phyloP scores from a whole-genome alignment of 495 filamentous ascomycete genomes.

The Hypomontagnella submonticulosa region DNA sequence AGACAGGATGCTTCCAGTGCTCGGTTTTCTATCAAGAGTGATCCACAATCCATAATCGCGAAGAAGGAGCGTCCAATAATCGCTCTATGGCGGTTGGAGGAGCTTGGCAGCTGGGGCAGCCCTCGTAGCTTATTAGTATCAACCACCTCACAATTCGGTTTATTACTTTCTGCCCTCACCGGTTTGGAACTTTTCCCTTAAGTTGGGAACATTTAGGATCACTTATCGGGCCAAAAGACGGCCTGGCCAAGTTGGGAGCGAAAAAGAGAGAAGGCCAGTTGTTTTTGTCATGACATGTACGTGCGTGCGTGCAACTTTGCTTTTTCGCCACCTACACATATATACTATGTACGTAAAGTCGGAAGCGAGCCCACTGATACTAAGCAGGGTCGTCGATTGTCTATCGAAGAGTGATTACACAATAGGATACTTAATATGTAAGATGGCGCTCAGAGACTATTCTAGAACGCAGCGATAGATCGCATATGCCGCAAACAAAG shows the following conservation, averaged over 20 bases:
- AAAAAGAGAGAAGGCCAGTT: slow-evolving; percentile 16
- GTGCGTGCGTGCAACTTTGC: slow-evolving; percentile 18
- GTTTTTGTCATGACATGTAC: slow-evolving; percentile 19
- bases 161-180: slow-evolving; percentile 10
- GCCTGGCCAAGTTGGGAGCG: slow-evolving; percentile 3
- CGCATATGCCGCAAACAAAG: background rate
- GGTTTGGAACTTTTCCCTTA: slow-evolving; percentile 11
- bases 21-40: background rate
- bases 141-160: slow-evolving; percentile 1
- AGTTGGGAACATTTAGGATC: background rate
- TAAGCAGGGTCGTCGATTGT: slow-evolving; percentile 7
- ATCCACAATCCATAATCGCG: slow-evolving; percentile 13
- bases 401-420: slow-evolving; percentile 10
- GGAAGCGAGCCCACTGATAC: slow-evolving; percentile 30
- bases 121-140: slow-evolving; percentile 13
- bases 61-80: slow-evolving; percentile 25
- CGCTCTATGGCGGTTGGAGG: slow-evolving; percentile 14
- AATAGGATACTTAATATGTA: slow-evolving; percentile 1
- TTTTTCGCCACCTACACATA: slow-evolving; percentile 34
- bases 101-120: slow-evolving; percentile 28
- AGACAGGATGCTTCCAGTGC: slow-evolving; percentile 7
- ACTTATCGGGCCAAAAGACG: slow-evolving; percentile 7
- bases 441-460: slow-evolving; percentile 1
- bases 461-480: background rate
- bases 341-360: slow-evolving; percentile 9